Conservation (phyloP, 2,329 filamentous ascomycete genomes). For the Penicillium olsonii region DNA sequence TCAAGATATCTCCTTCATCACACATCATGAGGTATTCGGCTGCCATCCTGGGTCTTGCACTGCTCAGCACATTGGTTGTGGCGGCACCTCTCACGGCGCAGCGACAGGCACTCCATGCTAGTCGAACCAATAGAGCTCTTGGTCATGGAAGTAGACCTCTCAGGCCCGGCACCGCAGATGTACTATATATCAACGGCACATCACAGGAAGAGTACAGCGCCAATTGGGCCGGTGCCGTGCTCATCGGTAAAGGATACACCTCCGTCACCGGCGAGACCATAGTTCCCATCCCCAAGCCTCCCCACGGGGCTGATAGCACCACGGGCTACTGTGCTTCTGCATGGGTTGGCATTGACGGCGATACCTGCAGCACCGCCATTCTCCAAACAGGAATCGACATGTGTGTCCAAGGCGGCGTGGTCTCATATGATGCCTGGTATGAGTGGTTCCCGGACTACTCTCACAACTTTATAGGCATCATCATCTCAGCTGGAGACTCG, state of each 20-base stretch:
- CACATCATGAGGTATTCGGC: not conserved
- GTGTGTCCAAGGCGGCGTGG: slow-evolving; percentile 42
- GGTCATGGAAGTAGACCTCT: slow-evolving; percentile 33
- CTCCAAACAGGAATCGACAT: slow-evolving; percentile 61
- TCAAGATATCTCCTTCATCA: not conserved
- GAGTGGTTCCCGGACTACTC: slow-evolving; percentile 62
- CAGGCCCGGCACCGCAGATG: slow-evolving; percentile 30
- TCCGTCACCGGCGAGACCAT: slow-evolving; percentile 56
- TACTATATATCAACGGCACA: slow-evolving; percentile 37
- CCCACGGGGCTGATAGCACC: slow-evolving; percentile 35
- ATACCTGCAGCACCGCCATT: slow-evolving; percentile 55
- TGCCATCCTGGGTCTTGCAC: slow-evolving; percentile 32
- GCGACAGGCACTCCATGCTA: slow-evolving; percentile 34
- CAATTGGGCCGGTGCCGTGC: slow-evolving; percentile 62
- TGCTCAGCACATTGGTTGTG: slow-evolving; percentile 45
- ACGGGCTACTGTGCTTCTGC: slow-evolving; percentile 50
- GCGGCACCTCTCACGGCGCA: slow-evolving; percentile 50
- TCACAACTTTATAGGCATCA: slow-evolving; percentile 53
- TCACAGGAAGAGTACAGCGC: slow-evolving; percentile 50
- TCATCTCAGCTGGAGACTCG: slow-evolving; percentile 45
- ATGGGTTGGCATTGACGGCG: slow-evolving; percentile 64
- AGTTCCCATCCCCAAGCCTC: slow-evolving; percentile 50
- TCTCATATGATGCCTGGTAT: slow-evolving; percentile 59
- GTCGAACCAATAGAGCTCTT: slow-evolving; percentile 28
- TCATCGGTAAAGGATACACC: slow-evolving; percentile 54